Base-by-base conservation (phyloP, 2,329 filamentous ascomycete species). In the Pseudocercospora vitis region DNA sequence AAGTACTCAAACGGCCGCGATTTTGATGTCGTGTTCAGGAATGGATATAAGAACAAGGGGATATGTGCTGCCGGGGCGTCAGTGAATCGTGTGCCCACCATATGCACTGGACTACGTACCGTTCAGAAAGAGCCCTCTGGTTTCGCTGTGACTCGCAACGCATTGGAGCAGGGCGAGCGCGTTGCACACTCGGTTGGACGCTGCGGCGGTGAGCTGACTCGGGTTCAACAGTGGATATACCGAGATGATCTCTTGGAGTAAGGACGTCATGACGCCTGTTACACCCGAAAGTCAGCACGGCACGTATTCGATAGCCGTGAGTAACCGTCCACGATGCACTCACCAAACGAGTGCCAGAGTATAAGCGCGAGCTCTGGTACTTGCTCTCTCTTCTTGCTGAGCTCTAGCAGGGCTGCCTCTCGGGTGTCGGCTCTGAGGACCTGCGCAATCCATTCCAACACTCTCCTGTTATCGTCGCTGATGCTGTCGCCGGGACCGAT, bases 361-460 rank as follows among this genome's bases (percentile, higher is more conserved):
- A 99, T 96, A 65, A 99, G 78, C 42, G 94, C 94, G 55, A 99
- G 79, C 76, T 99, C 94, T 0, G 94, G 92, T 12, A 99, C 94
- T 74, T 97, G 94, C 74, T 99, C 94, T 53, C 94, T 81, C 81
- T 99, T 99, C 80, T 99, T 99, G 76, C 92, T 97, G 48, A 99
- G 81, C 73, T 99, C 94, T 68, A 99, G 81, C 50, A 99, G 80
- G 46, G 94, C 94, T 3, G 89, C 86, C 76, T 97, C 94, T 59
- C 94, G 83, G 23, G 91, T 91, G 65, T 81, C 85, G 61, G 91
- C 88, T 71, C 91, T 92, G 69, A 97, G 81, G 53, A 96, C 80
- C 71, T 96, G 91, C 50, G 91, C 89, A 60, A 96, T 94, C 79
- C 90, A 96, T 59, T 85, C 85, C 73, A 96, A 84, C n/a, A 95